Evolutionary conservation across 139 green algal genomes (phyloP), one percentile per base, ranked within the genome.

Genomic region (Asterochloris erici): DNA sequence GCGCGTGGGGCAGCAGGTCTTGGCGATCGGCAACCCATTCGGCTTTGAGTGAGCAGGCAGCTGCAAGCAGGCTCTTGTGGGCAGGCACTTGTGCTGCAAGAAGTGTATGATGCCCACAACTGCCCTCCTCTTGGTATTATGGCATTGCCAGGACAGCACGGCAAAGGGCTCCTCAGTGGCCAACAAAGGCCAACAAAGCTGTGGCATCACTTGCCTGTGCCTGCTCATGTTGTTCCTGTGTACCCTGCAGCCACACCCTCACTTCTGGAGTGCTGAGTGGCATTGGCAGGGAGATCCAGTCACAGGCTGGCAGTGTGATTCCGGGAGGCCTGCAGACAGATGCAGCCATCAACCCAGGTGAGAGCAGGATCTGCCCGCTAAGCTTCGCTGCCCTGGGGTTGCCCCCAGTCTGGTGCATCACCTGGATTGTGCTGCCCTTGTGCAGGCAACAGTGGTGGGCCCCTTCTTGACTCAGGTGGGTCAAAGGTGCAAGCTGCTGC

Each of bases 311-410:
- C 17, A 83, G 24, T 23, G 79, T 81, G 17, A 90, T 91, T 47
- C 81, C 88, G 1, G 94, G 94, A 0, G 94, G 91, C 66, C 96
- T 98, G 28, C 95, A 98, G 81, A 96, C 90, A 23, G 92, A 93
- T 85, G 89, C 85, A 14, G 89, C 90, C 63, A 91, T 92, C 81
- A 94, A 95, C 81, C 86, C 84, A 47, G 70, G 77, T 73, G 17
- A 54, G 38, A 54, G 38, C 38, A 54, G 38, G 38, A 54, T 6
- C 38, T 54, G 38, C 38, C 38, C 6, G 38, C 38, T 54, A 6
- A 54, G 38, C 38, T 6, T 54, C 38, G 38, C 38, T 54, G 6
- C 38, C 38, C 6, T 54, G 38, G 6, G 38, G 38, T 54, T 54
- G 38, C 38, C 38, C 38, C 38, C 38, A 54, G 6, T 6, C 38